Conservation (phyloP, 2,329 filamentous ascomycete genomes). For the Peltaster fructicola region DNA sequence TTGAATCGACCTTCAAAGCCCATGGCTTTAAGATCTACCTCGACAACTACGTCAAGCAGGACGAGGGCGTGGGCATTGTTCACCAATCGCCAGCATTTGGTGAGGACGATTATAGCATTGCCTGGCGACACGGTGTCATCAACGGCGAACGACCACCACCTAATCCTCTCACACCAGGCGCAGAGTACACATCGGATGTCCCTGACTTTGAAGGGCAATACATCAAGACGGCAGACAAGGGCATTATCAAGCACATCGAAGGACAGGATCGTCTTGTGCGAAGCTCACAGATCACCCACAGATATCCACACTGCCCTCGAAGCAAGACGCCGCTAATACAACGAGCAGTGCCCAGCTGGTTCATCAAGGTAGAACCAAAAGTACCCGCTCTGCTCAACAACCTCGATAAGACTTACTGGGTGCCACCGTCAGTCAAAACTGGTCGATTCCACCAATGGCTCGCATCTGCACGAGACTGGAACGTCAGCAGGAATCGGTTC, state of each 20-base stretch:
- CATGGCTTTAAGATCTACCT: constrained; percentile 66
- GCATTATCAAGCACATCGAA: constrained; percentile 80
- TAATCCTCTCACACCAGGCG: constrained; percentile 75
- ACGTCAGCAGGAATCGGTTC: constrained; percentile 81
- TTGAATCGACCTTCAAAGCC: constrained; percentile 76
- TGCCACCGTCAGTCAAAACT: constrained; percentile 78
- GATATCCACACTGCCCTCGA: constrained; percentile 82
- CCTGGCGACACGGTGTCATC: constrained; percentile 59
- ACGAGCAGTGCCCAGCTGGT: constrained; percentile 84
- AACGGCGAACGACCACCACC: constrained; percentile 62
- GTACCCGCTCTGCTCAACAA: constrained; percentile 81
- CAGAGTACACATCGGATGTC: constrained; percentile 60
- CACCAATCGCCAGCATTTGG: constrained; percentile 88
- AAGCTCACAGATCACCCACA: constrained; percentile 76
- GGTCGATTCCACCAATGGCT: constrained; percentile 88
- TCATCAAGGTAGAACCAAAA: constrained; percentile 70
- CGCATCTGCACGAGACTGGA: constrained; percentile 80
- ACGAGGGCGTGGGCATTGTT: constrained; percentile 84
- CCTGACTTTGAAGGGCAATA: constrained; percentile 70
- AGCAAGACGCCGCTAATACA: constrained; percentile 94
- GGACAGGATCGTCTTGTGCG: constrained; percentile 57
- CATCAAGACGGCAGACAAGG: constrained; percentile 83
- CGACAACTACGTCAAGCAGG: constrained; percentile 71
- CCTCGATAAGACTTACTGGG: constrained; percentile 81
- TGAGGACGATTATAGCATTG: constrained; percentile 87